Base-by-base conservation (phyloP, 768 basidiomycete species). In the Suillus sp. region DNA sequence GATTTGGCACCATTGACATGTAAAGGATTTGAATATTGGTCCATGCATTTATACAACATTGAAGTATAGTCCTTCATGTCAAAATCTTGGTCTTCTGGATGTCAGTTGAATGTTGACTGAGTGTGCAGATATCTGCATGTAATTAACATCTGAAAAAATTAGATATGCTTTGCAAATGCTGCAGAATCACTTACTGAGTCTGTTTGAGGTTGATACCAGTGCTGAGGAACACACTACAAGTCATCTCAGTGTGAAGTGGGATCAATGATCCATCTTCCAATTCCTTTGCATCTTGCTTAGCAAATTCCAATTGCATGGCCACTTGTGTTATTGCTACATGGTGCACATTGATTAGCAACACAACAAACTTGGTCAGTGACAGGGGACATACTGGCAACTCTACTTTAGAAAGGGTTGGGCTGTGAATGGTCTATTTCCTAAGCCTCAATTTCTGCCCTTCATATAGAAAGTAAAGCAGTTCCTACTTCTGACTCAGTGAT, bases 181-280 rank as follows among this genome's bases (percentile, higher is more conserved):
- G 27, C 10, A n/a, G 4, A 13, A 37, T 14, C n/a, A 72, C 77
- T 25, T 63, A 78, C 77, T 78, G 76, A 35, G 61, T 64, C 14
- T 77, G 72, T 61, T 80, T 74, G 11, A 79, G 32, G 37, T 78
- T 72, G 2, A 79, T 58, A 4, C 73, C 77, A 30, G 68, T 66
- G 1, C 62, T 64, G 43, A 79, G 67, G 18, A 79, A 63, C 32
- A 66, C 55, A 43, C 71, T 71, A 4, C 74, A 70, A 1, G 70
- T 27, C 16, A 66, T 37, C 27, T 64, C 63, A 30, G 68, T n/a
- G 37, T 58, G 30, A 5, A 58, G 57, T n/a, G 35, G 9, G 59
- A 10, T 0, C 1, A 34, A 38, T n/a, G 48, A 3, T 51, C 55
- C 13, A 50, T n/a, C 43, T 14, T 55, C 34, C 5, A 71, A 20